These are phyloP conservation scores for Ogataea siamensis DNA, from an alignment of 805 yeast species.

Conservation along the genomic window DNA sequence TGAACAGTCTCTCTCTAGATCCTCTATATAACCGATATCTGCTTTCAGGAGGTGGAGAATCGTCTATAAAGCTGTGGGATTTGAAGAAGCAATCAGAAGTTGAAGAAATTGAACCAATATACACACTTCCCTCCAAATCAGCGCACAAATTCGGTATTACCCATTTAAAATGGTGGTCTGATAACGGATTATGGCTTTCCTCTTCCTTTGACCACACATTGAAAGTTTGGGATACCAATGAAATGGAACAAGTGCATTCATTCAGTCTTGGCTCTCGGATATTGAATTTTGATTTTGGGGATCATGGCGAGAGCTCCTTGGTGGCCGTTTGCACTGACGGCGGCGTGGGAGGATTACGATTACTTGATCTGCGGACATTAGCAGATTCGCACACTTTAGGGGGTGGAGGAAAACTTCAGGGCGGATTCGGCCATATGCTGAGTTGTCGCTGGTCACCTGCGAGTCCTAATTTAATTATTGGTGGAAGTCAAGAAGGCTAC, in stretches of 20 bases:
- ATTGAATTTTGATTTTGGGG: conserved; percentile 63
- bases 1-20: conserved; percentile 63
- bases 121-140: conserved; percentile 30
- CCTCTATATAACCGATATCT: conserved; percentile 42
- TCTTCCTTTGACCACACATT: conserved; percentile 77
- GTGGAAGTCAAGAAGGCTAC: conserved; percentile 82
- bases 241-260: conserved; percentile 61
- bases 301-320: conserved; percentile 44
- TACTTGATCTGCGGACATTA: conserved; percentile 71
- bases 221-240: conserved; percentile 77
- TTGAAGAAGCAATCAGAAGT: conserved; percentile 29
- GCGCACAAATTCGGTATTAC: conserved; percentile 76
- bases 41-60: conserved; percentile 73
- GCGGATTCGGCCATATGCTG: conserved; percentile 32
- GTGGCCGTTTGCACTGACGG: conserved; percentile 71
- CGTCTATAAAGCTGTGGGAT: conserved; percentile 68
- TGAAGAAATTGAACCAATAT: conserved; percentile 19
- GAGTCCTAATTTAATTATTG: conserved; percentile 57
- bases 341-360: conserved; percentile 42
- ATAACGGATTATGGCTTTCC: conserved; percentile 80
- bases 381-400: conserved; percentile 69
- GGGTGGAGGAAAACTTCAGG: conserved; percentile 31
- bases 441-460: conserved; percentile 64
- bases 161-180: conserved; percentile 86
- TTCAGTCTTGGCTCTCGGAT: conserved; percentile 63